These are phyloP conservation scores for Blastobotrys aristatus DNA, from an alignment of 1,139 yeast species.

Conservation along the genomic window DNA sequence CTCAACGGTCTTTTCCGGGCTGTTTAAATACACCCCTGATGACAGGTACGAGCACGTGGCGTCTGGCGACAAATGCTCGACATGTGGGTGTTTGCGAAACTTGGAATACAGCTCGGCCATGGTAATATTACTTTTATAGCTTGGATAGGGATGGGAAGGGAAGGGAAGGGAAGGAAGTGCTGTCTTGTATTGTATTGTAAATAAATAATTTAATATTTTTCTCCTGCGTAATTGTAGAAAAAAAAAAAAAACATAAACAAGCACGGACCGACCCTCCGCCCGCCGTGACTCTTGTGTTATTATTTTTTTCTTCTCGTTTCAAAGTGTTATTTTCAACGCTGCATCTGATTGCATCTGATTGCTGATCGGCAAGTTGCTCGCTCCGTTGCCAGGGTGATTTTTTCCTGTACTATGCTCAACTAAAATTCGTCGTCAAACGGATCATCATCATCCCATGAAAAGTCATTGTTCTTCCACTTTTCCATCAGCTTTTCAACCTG, in stretches of 20 bases:
- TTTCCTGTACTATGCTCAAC: no score
- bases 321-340: no score
- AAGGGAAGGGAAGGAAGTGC: no score
- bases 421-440: conserved; percentile 9
- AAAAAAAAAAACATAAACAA: neutral
- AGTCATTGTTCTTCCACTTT: conserved; percentile 1
- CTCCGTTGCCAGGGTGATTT: no score
- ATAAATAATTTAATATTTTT: neutral
- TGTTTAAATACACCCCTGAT: conserved; percentile 22
- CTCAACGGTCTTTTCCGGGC: conserved; percentile 21
- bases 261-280: no score
- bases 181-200: neutral
- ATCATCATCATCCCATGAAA: conserved; percentile 7
- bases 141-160: no score
- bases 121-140: conserved; percentile 2
- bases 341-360: no score
- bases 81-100: conserved; percentile 21
- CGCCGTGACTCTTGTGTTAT: no score
- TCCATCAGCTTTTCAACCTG: conserved; percentile 1
- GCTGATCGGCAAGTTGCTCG: no score
- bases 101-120: conserved; percentile 14
- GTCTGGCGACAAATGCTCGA: conserved; percentile 14
- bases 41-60: conserved; percentile 24
- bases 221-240: neutral
- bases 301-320: no score